phyloP scores from a whole-genome alignment of 257 asterid genomes.

The Capsicum chinense region DNA sequence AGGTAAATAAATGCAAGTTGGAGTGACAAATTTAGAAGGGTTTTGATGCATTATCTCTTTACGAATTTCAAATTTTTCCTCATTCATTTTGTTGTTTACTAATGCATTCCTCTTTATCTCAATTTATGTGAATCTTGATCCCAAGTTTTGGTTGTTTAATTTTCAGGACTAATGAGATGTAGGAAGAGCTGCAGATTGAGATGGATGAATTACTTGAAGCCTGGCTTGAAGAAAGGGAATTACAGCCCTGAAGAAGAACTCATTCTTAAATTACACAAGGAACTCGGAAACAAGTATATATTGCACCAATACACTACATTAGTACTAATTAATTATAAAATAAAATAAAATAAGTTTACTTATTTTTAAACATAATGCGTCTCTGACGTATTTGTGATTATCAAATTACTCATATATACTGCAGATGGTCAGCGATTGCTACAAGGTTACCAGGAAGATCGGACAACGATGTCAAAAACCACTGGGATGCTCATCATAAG shows the following conservation, averaged over 20 bases:
- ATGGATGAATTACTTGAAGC: constrained; percentile 63
- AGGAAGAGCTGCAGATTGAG: constrained; percentile 69
- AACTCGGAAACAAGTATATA: constrained; percentile 52
- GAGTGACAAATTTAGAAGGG: no score
- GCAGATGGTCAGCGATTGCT: constrained; percentile 20
- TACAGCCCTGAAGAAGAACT: constrained; percentile 49
- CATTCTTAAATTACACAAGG: constrained; percentile 45
- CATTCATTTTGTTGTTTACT: no score
- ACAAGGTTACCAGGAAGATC: constrained; percentile 37
- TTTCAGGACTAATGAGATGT: constrained; percentile 40
- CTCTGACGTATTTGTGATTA: no score
- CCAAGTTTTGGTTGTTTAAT: not conserved
- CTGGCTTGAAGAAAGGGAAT: constrained; percentile 50
- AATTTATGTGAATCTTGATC: no score
- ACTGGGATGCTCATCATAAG: constrained; percentile 55
- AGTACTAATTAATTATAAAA: not conserved
- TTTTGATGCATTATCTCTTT: no score
- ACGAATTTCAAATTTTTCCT: no score
- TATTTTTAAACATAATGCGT: no score
- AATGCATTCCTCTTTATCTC: no score
- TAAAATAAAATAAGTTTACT: no score
- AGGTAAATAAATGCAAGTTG: no score
- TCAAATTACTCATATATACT: not conserved
- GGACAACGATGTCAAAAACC: constrained; percentile 58
- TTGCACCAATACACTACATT: not conserved